Evolutionary conservation across 139 green algal species (phyloP).

Genomic region (Chlamydomonas schloesseri): DNA sequence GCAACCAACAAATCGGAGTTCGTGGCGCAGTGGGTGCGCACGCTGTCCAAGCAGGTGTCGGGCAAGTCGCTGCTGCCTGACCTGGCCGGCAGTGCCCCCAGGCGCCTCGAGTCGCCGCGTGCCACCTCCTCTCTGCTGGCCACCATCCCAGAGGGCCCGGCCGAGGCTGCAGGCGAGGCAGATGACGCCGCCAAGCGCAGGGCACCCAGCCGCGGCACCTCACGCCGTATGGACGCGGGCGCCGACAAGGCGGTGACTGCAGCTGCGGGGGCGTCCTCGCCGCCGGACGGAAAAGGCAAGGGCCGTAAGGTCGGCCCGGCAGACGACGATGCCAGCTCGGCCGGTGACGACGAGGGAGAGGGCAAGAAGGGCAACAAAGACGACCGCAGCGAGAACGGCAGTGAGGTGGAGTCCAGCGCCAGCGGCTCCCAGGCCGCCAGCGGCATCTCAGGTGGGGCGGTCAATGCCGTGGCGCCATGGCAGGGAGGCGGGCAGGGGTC

Average conservation of each 20-base stretch:
- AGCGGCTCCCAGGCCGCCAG: constrained; percentile 3
- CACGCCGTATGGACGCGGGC: no score
- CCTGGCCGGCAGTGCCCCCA: no score
- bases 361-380: constrained; percentile 36
- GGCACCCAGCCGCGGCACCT: no score
- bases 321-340: neutral
- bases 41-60: neutral
- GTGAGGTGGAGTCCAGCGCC: neutral
- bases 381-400: neutral
- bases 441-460: neutral
- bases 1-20: constrained; percentile 10
- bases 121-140: neutral
- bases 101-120: no score
- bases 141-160: neutral
- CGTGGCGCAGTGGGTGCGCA: constrained; percentile 35
- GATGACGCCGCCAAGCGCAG: no score
- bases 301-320: neutral
- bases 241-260: no score
- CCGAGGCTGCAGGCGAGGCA: no score
- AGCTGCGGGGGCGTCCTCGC: no score
- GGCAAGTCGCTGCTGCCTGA: neutral
- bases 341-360: neutral
- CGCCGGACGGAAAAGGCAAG: no score
- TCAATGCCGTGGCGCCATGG: no score
- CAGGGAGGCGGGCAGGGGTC: no score